phyloP scores from a whole-genome alignment of 225 moss, liverwort and hornwort species.

The Marchantia polymorpha region DNA sequence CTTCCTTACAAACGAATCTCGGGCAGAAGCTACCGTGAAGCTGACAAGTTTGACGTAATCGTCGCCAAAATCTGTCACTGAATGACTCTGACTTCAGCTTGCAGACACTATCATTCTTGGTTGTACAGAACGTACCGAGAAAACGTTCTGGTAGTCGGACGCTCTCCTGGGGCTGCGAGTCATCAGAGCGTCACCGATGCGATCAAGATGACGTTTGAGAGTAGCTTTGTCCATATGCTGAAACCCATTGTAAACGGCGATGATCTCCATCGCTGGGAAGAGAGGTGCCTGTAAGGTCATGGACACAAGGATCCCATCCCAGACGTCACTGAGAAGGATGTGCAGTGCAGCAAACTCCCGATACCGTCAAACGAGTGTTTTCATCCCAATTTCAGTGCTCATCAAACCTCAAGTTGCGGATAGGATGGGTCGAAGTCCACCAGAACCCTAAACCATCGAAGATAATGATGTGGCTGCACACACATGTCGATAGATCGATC shows the following conservation, averaged over 20 bases:
- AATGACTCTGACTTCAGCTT: neutral
- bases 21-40: too few species aligned
- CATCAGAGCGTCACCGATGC: conserved; percentile 43
- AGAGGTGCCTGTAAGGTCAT: conserved; percentile 47
- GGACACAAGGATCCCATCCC: too few species aligned
- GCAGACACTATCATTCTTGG: neutral
- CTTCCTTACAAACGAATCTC: too few species aligned
- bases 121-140: conserved; percentile 6
- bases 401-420: too few species aligned
- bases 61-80: neutral
- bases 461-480: too few species aligned
- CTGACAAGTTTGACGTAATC: too few species aligned
- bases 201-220: conserved; percentile 54
- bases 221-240: conserved; percentile 76
- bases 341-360: too few species aligned
- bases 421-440: too few species aligned
- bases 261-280: conserved; percentile 71
- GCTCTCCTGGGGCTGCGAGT: conserved; percentile 20
- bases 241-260: conserved; percentile 85
- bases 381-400: too few species aligned
- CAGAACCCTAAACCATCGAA: too few species aligned
- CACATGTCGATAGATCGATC: neutral
- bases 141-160: conserved; percentile 23
- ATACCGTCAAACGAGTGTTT: too few species aligned
- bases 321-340: too few species aligned